phyloP scores from a whole-genome alignment of 2,329 filamentous ascomycete genomes.

The Fusarium mexicanum region DNA sequence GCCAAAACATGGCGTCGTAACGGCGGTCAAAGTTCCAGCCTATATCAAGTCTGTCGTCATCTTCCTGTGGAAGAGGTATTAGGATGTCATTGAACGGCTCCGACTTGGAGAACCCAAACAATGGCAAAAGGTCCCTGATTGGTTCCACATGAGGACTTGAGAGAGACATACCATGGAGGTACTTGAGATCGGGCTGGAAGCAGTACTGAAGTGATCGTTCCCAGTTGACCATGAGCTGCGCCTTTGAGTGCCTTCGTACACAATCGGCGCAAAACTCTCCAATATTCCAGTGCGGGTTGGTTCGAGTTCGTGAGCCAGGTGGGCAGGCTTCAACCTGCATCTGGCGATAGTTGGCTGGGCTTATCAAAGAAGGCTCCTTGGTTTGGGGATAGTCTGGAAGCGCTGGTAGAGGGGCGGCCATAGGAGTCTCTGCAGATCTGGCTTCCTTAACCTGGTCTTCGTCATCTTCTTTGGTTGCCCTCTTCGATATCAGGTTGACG shows the following conservation, averaged over 20 bases:
- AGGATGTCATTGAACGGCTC: conserved; percentile 80
- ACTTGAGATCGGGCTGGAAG: conserved; percentile 78
- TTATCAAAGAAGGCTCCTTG: conserved; percentile 12
- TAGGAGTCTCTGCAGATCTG: conserved; percentile 8
- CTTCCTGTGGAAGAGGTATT: conserved; percentile 67
- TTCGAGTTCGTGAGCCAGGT: conserved; percentile 67
- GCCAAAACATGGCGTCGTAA: conserved; percentile 75
- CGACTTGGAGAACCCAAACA: conserved; percentile 81
- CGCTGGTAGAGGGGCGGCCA: neutral
- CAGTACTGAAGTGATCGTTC: conserved; percentile 72
- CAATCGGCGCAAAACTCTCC: conserved; percentile 73
- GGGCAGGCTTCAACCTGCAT: conserved; percentile 66
- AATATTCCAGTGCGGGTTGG: conserved; percentile 69
- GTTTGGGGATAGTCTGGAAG: conserved; percentile 1
- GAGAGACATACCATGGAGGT: conserved; percentile 78
- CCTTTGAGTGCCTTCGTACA: conserved; percentile 69
- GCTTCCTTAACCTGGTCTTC: neutral
- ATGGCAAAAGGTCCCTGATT: conserved; percentile 72
- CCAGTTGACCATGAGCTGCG: conserved; percentile 75
- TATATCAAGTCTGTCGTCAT: conserved; percentile 54
- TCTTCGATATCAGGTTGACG: conserved; percentile 44
- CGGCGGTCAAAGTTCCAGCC: conserved; percentile 67
- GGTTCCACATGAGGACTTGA: conserved; percentile 70
- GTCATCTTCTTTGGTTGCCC: conserved; percentile 23
- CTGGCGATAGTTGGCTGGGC: conserved; percentile 50